Percentiles rank a stretch among this genome's conserved stretches.
Evolutionary conservation across 257 asterid species (phyloP).

Genomic region (Nicotiana benthamiana): DNA sequence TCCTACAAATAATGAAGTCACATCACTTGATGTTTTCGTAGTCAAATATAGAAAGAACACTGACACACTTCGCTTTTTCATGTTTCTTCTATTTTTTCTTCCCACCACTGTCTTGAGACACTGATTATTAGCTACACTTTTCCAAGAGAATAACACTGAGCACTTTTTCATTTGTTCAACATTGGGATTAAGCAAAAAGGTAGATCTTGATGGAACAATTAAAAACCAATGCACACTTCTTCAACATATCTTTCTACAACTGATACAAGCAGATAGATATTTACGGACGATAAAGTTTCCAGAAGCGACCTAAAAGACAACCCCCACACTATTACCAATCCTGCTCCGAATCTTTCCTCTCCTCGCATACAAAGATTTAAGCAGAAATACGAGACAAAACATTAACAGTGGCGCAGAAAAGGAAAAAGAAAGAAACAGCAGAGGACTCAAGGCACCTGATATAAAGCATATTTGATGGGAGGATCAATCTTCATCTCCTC

Average conservation of each 20-base stretch:
- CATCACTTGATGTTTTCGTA: not conserved
- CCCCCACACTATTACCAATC: not conserved
- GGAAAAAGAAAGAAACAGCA: not conserved
- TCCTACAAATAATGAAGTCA: slow-evolving; percentile 13
- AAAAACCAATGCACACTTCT: not conserved
- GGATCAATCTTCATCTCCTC: slow-evolving; percentile 21
- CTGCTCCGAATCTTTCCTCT: not conserved
- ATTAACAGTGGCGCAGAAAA: not conserved
- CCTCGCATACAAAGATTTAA: not conserved
- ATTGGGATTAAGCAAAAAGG: not conserved
- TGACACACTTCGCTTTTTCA: not conserved
- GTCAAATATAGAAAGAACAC: not conserved
- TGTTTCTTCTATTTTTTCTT: no score
- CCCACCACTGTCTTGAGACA: no score
- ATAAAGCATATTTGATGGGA: slow-evolving; percentile 18
- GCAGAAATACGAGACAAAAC: not conserved
- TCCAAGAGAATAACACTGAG: not conserved
- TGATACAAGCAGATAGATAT: not conserved
- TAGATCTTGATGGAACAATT: not conserved
- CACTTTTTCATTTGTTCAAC: not conserved
- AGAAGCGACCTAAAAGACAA: not conserved
- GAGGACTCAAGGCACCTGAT: slow-evolving; percentile 12
- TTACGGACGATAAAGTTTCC: not conserved
- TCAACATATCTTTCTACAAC: not conserved
- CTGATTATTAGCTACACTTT: not conserved